Base-by-base conservation (phyloP, 2,329 filamentous ascomycete genomes). In the Trichoderma arundinaceum region DNA sequence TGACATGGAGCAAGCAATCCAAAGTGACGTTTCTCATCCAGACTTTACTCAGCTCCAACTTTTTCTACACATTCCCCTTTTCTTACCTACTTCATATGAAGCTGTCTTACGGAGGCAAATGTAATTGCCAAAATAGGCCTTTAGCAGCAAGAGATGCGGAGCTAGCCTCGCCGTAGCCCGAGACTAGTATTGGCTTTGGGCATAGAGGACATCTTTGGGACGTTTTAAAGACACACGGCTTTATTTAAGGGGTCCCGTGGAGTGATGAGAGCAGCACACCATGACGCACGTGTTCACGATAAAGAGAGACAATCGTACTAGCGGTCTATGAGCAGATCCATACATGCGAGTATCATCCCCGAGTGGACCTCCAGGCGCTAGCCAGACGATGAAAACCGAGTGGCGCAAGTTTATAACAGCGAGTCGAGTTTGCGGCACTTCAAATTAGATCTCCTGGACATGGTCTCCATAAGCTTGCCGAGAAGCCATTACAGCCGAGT, bases 391-490 rank as follows among this genome's bases (percentile, higher is more conserved):
- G n/a, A 62, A 52, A 35, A 38, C 48, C 57, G 19, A 28, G 12
- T 38, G 58, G 7, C 9, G 22, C 43, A 15, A 51, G 8, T 44
- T 22, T 22, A 7, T 35, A 19, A 43, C 22, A 44, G 48, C 17
- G 38, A 51, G 46, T 56, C 35, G 35, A 38, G 35, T 51, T 28
- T 32, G 33, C 17, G 38, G 46, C 7, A 22, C 58, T 17, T 52
- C 22, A 57, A 33, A 52, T 53, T 19, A 52, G 38, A 35, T 7
- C 39, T 33, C 35, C 15, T 33, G 46, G 15, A 22, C n/a, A 7
- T 10, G 7, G 58, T 22, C 38, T 43, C 58, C 46, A 41, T 44
- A 62, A 38, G 9, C 48, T 35, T 62, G 58, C 38, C 46, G 48
- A 62, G 35, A 35, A 33, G 38, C 35, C 28, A 32, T 62, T 43